A percentile compares a stretch with the other conserved stretches of the same genome.
Conservation (phyloP, 805 yeast genomes). For the Candida ortonii region DNA sequence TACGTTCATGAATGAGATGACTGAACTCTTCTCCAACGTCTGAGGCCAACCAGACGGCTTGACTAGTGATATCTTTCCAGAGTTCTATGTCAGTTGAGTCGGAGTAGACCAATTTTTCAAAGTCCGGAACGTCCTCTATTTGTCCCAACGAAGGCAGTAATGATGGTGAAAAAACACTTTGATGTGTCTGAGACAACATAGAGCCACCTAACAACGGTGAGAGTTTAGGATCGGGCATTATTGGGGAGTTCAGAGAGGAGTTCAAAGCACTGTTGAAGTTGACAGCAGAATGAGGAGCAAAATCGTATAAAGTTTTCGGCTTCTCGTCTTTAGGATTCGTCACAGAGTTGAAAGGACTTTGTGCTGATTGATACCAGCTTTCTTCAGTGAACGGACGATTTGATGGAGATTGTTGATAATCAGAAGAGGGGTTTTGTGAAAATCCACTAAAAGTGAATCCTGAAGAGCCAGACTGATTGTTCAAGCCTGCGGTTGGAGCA, state of each 20-base stretch:
- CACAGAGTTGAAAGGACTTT: too few relatives aligned
- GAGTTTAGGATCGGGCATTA: too few relatives aligned
- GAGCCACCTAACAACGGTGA: too few relatives aligned
- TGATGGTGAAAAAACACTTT: conserved; percentile 27
- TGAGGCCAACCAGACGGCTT: conserved; percentile 68
- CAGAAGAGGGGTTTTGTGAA: not conserved
- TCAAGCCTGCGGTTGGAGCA: conserved; percentile 27
- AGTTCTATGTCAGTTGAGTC: conserved; percentile 48
- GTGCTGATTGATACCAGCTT: too few relatives aligned
- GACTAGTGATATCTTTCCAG: conserved; percentile 77
- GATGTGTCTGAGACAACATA: too few relatives aligned
- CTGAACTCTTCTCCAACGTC: conserved; percentile 40
- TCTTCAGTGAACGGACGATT: not conserved
- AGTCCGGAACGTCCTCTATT: conserved; percentile 34
- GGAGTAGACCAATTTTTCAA: conserved; percentile 32
- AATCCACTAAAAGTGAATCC: conserved; percentile 14
- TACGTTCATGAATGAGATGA: conserved; percentile 18
- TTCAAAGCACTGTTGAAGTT: conserved; percentile 1
- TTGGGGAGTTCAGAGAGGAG: too few relatives aligned
- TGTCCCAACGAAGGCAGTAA: conserved; percentile 32
- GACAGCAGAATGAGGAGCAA: too few relatives aligned
- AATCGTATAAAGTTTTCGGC: too few relatives aligned
- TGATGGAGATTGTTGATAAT: not conserved
- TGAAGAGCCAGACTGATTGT: conserved; percentile 12
- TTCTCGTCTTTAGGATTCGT: too few relatives aligned